These are phyloP conservation scores for Fusarium fujikuroi DNA, from an alignment of 2,329 filamentous ascomycete species.

Conservation along the genomic window DNA sequence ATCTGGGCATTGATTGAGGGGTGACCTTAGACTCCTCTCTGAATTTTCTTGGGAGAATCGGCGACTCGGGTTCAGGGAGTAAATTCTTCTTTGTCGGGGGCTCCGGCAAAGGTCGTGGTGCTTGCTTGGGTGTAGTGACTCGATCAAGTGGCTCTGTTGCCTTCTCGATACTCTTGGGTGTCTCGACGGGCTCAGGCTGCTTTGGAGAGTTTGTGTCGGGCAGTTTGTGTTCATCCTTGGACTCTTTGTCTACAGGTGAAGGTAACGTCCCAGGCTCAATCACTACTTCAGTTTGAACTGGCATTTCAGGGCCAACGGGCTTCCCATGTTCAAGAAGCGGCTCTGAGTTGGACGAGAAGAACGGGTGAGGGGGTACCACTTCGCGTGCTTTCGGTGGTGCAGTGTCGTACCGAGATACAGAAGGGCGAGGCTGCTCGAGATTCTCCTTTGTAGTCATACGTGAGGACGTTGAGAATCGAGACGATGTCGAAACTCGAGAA, in stretches of 20 bases:
- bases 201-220: not conserved
- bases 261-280: not conserved
- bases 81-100: not conserved
- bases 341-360: slow-evolving; percentile 8
- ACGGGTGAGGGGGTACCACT: slow-evolving; percentile 4
- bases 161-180: not conserved
- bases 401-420: slow-evolving; percentile 15
- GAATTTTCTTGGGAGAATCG: not conserved
- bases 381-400: slow-evolving; percentile 6
- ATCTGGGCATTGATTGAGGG: not conserved
- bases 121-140: not conserved
- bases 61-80: not conserved
- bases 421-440: slow-evolving; percentile 14
- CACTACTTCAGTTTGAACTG: not conserved
- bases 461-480: slow-evolving; percentile 31
- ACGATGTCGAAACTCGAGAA: slow-evolving; percentile 24
- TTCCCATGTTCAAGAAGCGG: not conserved
- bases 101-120: not conserved
- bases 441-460: slow-evolving; percentile 28
- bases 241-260: not conserved
- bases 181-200: not conserved
- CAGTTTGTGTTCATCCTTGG: not conserved
- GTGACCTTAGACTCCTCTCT: not conserved
- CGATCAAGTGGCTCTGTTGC: not conserved
- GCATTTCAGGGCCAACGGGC: not conserved